phyloP scores from a whole-genome alignment of 2,329 filamentous ascomycete genomes.

The Rutstroemia sp. region DNA sequence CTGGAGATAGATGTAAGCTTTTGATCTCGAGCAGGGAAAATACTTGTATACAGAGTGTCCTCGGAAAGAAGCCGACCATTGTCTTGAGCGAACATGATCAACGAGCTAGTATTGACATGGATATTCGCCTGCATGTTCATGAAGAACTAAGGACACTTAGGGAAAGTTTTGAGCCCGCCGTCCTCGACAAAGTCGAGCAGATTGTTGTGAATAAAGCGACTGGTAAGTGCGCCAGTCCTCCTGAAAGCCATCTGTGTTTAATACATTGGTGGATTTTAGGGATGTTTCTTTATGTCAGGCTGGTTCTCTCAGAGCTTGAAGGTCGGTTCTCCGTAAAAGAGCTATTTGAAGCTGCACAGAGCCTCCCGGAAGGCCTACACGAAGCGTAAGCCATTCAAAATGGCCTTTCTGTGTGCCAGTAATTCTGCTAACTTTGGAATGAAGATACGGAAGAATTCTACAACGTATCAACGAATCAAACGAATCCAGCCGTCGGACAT shows the following conservation, averaged over 20 bases:
- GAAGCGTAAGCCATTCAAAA: conserved; percentile 6
- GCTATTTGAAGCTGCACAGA: conserved; percentile 1
- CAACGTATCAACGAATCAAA: conserved; percentile 5
- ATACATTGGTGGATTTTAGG: background rate
- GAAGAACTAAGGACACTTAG: background rate
- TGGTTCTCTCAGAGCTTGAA: conserved; percentile 8
- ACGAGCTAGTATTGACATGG: background rate
- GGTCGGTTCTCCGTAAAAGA: conserved; percentile 6
- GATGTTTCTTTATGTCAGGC: conserved; percentile 14
- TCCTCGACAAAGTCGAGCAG: background rate
- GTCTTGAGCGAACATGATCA: background rate
- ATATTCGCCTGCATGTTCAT: background rate
- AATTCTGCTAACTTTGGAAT: background rate
- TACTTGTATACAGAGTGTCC: no score
- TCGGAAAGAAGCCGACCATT: background rate
- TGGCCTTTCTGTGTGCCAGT: background rate
- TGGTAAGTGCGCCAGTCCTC: conserved; percentile 3
- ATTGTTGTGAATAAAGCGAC: conserved; percentile 10
- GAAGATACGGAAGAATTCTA: conserved; percentile 9
- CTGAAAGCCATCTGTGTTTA: background rate
- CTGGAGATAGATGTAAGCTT: conserved; percentile 4
- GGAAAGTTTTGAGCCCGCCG: background rate
- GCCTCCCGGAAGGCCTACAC: conserved; percentile 11
- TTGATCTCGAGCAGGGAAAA: conserved; percentile 9
- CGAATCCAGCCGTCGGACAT: background rate